Evolutionary conservation across 257 asterid species (phyloP).

Genomic region (Lycium barbarum): DNA sequence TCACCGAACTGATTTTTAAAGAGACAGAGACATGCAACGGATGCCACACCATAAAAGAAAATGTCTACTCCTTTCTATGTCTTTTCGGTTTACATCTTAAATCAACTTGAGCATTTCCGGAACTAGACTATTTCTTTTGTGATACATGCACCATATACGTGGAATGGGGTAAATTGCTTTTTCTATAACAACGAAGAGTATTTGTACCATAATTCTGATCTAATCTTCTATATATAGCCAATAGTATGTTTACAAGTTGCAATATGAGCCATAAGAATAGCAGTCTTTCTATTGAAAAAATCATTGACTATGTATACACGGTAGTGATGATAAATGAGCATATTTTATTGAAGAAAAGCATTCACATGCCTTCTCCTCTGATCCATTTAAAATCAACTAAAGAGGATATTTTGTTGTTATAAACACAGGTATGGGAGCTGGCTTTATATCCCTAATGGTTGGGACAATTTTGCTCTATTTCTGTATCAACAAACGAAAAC

Average conservation of each 20-base stretch:
- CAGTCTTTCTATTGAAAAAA: too few species aligned
- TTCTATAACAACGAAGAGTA: too few species aligned
- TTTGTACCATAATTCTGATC: neutral
- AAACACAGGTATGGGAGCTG: slow-evolving; percentile 23
- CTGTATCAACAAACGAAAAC: neutral
- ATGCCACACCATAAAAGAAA: neutral
- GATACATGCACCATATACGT: neutral
- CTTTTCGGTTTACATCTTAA: neutral
- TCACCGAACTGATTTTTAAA: neutral
- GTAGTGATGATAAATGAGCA: neutral
- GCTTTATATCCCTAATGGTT: neutral
- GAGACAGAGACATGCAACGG: neutral
- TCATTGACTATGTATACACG: neutral
- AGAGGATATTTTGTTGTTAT: neutral
- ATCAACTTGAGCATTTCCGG: too few species aligned
- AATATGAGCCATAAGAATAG: too few species aligned
- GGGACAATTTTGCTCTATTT: neutral
- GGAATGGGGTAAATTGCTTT: too few species aligned
- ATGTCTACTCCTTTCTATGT: neutral
- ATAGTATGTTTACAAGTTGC: too few species aligned
- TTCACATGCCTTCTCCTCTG: neutral
- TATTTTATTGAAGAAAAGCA: neutral
- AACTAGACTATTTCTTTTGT: neutral
- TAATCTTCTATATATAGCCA: neutral
- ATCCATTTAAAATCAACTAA: too few species aligned